Base-by-base conservation (phyloP, 495 filamentous ascomycete genomes). In the Penicillium lagena region DNA sequence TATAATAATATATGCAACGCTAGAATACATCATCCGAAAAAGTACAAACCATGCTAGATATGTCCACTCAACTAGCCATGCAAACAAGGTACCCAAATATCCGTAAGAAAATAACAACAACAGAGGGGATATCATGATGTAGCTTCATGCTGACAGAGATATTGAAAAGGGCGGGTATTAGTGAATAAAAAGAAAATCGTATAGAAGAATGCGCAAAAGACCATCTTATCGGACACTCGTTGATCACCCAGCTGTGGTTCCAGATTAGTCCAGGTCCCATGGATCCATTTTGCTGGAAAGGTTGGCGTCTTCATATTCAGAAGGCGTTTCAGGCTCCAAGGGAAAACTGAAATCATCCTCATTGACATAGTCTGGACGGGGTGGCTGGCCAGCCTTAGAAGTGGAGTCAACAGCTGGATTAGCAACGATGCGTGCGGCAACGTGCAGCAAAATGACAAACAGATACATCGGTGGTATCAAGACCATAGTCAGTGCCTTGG, bases 381-480 rank as follows among this genome's bases (percentile, higher is more conserved):
- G 11, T 28, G 43, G 15, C 29, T 45, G 37, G 22, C 22, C 22
- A 4, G 45, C 30, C 11, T 29, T 35, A 13, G 44, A 37, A 3
- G 48, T 35, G 6, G 62, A 31, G 7, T 54, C 51, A 4, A 45
- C 46, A 9, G 47, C 54, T 2, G 67, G 63, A 5, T 81, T 85
- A 14, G 82, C 77, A 1, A 79, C 75, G 48, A 94, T 86, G 32
- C 77, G 79, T 0, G 85, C 81, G 2, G 89, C 87, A 28, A 95
- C 85, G 40, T 79, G 79, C 7, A 95, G 72, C 71, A 95, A 86
- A 34, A 93, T 64, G 7, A 79, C 72, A 31, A 95, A 72, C 7
- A 95, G 73, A 46, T 87, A 78, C 15, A 81, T 75, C 0, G 89
- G 88, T 7, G 89, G 88, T 1, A 84, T 77, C 22, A 94, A 65